These are phyloP conservation scores for Colletotrichum eleusines DNA, from an alignment of 2,329 filamentous ascomycete species.

Conservation along the genomic window DNA sequence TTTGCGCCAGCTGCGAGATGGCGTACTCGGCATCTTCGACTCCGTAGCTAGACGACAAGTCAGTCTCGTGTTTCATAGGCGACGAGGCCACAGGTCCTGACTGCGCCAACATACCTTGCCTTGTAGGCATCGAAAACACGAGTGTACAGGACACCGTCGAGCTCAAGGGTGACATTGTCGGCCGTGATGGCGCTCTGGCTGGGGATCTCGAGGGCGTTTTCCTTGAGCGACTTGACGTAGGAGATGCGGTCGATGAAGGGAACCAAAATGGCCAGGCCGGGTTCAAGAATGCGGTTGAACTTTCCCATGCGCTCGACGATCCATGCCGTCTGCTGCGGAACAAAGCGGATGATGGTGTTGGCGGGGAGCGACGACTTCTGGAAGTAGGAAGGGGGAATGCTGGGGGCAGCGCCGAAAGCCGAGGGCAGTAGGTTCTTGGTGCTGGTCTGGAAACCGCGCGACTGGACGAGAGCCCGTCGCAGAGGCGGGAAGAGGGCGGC, in stretches of 20 bases:
- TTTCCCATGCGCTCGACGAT: slow-evolving; percentile 99
- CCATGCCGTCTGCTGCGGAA: slow-evolving; percentile 99
- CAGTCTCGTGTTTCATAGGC: background rate
- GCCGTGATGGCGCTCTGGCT: slow-evolving; percentile 98
- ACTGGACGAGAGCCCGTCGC: slow-evolving; percentile 38
- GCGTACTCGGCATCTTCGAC: slow-evolving; percentile 99
- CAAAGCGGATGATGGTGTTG: slow-evolving; percentile 95
- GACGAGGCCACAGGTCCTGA: background rate
- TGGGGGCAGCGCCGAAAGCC: slow-evolving; percentile 50
- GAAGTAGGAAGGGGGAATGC: slow-evolving; percentile 80
- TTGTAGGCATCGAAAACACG: slow-evolving; percentile 98
- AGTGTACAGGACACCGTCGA: slow-evolving; percentile 96
- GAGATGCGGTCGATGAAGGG: slow-evolving; percentile 96
- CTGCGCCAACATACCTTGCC: slow-evolving; percentile 73
- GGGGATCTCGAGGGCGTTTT: slow-evolving; percentile 95
- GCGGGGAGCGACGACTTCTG: slow-evolving; percentile 81
- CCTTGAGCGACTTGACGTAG: slow-evolving; percentile 98
- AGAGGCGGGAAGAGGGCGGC: slow-evolving; percentile 41
- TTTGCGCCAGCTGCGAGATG: slow-evolving; percentile 97
- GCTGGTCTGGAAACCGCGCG: slow-evolving; percentile 39
- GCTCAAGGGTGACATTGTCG: slow-evolving; percentile 96
- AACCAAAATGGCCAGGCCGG: slow-evolving; percentile 88
- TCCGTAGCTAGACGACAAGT: slow-evolving; percentile 78
- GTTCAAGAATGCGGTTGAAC: slow-evolving; percentile 92
- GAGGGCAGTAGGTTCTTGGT: slow-evolving; percentile 34